Percentiles rank a stretch among this genome's conserved stretches.
phyloP scores from a whole-genome alignment of 176 grass and related monocot genomes.

The Raddia distichophylla region DNA sequence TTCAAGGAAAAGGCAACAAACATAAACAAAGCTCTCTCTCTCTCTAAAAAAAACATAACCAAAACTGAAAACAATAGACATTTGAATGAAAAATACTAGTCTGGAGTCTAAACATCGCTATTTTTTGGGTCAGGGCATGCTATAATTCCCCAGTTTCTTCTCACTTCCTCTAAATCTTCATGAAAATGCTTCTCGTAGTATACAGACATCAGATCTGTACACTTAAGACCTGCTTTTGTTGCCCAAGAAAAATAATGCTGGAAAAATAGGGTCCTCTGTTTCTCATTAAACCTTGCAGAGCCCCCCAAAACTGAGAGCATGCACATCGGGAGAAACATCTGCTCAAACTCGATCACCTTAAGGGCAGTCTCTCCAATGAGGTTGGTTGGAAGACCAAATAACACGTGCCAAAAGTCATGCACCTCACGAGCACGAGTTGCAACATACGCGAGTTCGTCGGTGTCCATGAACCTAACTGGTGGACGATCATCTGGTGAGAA shows the following conservation, averaged over 20 bases:
- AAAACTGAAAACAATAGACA: slow-evolving; percentile 3
- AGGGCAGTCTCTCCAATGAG: slow-evolving; percentile 89
- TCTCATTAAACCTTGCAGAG: slow-evolving; percentile 77
- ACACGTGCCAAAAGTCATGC: slow-evolving; percentile 93
- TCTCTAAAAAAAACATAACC: neutral
- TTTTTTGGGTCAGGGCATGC: slow-evolving; percentile 52
- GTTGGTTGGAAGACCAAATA: slow-evolving; percentile 88
- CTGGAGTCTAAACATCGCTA: slow-evolving; percentile 41
- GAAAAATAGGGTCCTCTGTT: slow-evolving; percentile 74
- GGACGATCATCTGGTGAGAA: slow-evolving; percentile 90
- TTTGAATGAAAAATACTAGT: slow-evolving; percentile 11
- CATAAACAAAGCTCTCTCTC: neutral
- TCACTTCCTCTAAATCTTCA: slow-evolving; percentile 73
- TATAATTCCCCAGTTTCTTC: slow-evolving; percentile 78
- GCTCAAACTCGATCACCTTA: slow-evolving; percentile 97
- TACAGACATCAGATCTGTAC: slow-evolving; percentile 79
- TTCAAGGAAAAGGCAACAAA: neutral
- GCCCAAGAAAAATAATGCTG: slow-evolving; percentile 88
- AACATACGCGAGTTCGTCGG: slow-evolving; percentile 78
- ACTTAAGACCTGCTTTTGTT: slow-evolving; percentile 58
- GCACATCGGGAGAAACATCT: slow-evolving; percentile 98
- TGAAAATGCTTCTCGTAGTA: slow-evolving; percentile 97
- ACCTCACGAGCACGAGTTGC: slow-evolving; percentile 84
- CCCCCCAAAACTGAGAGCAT: slow-evolving; percentile 77
- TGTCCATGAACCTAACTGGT: slow-evolving; percentile 89